phyloP scores from a whole-genome alignment of 306 rosid species.

The Cucurbita argyrosperma region DNA sequence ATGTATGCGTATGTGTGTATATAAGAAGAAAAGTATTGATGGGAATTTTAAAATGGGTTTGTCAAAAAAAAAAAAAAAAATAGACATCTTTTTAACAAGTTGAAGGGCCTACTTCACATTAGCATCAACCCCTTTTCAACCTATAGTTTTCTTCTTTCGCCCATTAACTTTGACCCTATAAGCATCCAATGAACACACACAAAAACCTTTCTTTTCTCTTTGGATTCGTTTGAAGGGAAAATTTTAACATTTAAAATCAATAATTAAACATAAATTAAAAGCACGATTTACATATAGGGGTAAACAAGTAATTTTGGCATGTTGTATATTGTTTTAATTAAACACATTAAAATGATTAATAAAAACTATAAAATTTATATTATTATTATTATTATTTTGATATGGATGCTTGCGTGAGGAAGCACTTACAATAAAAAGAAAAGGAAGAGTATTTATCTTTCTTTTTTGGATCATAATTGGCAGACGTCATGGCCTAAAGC shows the following conservation, averaged over 20 bases:
- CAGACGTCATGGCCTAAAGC: background rate
- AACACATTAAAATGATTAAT: background rate
- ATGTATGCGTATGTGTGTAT: no score
- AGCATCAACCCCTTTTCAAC: background rate
- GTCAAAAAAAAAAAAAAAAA: background rate
- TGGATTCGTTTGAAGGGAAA: background rate
- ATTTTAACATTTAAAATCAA: no score
- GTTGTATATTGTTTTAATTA: background rate
- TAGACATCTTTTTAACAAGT: background rate
- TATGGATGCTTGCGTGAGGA: slow-evolving; percentile 3
- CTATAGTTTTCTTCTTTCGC: background rate
- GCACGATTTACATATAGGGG: background rate
- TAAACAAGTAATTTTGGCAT: background rate
- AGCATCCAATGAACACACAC: background rate
- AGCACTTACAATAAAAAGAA: background rate
- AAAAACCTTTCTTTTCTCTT: background rate
- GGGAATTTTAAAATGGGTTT: background rate
- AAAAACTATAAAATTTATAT: background rate
- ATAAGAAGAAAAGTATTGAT: background rate
- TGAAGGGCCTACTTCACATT: background rate
- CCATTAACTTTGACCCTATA: background rate
- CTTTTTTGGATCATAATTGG: background rate
- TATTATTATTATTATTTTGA: background rate
- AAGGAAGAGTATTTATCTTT: background rate
- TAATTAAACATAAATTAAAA: no score